Conservation (phyloP, 305 asterid genomes). For the Ilex paraguariensis region DNA sequence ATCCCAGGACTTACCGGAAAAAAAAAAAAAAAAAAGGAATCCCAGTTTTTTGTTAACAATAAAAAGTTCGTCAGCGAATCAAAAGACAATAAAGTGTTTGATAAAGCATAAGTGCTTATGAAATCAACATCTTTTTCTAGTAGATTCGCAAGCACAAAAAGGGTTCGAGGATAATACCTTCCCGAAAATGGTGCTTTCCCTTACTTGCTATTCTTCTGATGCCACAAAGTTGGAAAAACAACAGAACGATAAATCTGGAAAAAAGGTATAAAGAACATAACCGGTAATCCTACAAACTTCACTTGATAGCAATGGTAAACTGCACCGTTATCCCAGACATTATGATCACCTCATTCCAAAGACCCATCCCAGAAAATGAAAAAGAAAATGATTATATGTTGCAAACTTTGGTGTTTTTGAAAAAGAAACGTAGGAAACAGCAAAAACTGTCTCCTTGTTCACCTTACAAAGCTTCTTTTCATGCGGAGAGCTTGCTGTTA, state of each 20-base stretch:
- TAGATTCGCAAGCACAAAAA: not conserved
- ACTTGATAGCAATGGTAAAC: slow-evolving; percentile 26
- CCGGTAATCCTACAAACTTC: not conserved
- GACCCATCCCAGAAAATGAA: slow-evolving; percentile 10
- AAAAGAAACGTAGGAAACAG: slow-evolving; percentile 8
- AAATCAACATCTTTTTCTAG: not conserved
- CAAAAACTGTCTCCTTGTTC: slow-evolving; percentile 13
- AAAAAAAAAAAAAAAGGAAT: too few relatives aligned
- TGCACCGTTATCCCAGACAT: slow-evolving; percentile 9
- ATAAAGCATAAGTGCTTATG: slow-evolving; percentile 2
- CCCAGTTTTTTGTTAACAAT: not conserved
- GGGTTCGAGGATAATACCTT: slow-evolving; percentile 8
- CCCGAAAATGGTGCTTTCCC: slow-evolving; percentile 2
- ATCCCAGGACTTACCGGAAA: too few relatives aligned
- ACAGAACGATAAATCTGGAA: slow-evolving; percentile 6
- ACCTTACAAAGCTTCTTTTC: slow-evolving; percentile 9
- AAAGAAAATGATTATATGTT: slow-evolving; percentile 1
- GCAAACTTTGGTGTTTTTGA: slow-evolving; percentile 1
- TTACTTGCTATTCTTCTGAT: not conserved
- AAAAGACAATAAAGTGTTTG: slow-evolving; percentile 8
- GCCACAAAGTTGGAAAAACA: not conserved
- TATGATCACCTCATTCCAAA: slow-evolving; percentile 4
- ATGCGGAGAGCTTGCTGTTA: slow-evolving; percentile 10
- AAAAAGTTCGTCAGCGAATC: slow-evolving; percentile 13
- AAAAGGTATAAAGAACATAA: slow-evolving; percentile 1